Evolutionary conservation across 2,329 filamentous ascomycete species (phyloP).

Genomic region (Gremmenia infestans): DNA sequence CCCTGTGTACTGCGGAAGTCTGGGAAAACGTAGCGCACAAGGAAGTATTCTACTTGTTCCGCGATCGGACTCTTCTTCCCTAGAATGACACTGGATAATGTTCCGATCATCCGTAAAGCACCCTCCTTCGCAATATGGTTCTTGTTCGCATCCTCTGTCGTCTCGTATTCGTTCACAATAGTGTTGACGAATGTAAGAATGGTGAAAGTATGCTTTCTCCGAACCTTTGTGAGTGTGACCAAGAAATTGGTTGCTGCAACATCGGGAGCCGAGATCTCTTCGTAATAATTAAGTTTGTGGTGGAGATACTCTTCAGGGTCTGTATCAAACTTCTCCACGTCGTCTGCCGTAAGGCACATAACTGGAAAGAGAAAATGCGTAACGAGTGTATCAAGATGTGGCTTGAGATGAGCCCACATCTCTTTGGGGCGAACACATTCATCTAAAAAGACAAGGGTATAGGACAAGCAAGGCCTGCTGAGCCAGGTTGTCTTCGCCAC

Average conservation of each 20-base stretch:
- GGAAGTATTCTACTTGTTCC: constrained; percentile 96
- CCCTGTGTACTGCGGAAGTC: constrained; percentile 92
- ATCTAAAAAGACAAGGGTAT: constrained; percentile 91
- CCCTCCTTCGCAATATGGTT: constrained; percentile 95
- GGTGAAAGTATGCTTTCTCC: constrained; percentile 92
- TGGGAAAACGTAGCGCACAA: constrained; percentile 96
- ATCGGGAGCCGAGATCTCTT: constrained; percentile 92
- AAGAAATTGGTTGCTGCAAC: constrained; percentile 96
- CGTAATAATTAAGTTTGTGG: constrained; percentile 95
- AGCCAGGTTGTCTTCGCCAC: constrained; percentile 92
- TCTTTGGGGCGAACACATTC: constrained; percentile 96
- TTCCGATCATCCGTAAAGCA: constrained; percentile 94
- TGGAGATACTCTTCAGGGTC: constrained; percentile 97
- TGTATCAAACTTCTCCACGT: constrained; percentile 88
- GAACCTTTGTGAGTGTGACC: constrained; percentile 86
- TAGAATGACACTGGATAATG: constrained; percentile 85
- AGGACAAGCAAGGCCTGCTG: constrained; percentile 88
- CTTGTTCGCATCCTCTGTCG: constrained; percentile 80
- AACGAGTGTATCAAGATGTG: constrained; percentile 87
- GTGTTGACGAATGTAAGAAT: constrained; percentile 93
- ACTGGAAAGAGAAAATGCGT: constrained; percentile 95
- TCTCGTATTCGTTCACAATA: constrained; percentile 89
- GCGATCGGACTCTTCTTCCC: constrained; percentile 98
- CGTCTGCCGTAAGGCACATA: constrained; percentile 85
- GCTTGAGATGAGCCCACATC: constrained; percentile 92